Evolutionary conservation across 306 rosid species (phyloP), one percentile per base, ranked within the genome.

Genomic region (Quercus suber): DNA sequence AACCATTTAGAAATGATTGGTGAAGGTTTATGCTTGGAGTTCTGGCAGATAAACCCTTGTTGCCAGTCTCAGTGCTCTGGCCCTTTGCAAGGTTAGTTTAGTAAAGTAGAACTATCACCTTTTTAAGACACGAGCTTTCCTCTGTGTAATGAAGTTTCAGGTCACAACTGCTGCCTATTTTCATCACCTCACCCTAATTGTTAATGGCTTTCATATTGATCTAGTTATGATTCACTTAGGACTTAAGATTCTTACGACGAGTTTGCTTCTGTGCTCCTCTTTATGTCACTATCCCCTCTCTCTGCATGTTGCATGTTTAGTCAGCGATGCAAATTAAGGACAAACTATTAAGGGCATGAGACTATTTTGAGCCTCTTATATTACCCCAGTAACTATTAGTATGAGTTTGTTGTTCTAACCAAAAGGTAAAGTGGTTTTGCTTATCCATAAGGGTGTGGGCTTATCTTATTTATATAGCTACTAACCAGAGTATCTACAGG

Each of bases 401-500:
- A 25, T 4, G 35, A 49, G 7, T 31, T 73, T 28, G 7, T 12
- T 65, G 4, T 25, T 51, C 33, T 30, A 41, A 67, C 30, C 10
- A 1, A 58, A 57, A 79, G 61, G 33, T 18, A 53, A 67, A 53
- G 43, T 73, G 57, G n/a, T 51, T 80, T 74, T 84, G 41, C 84
- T 33, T 28, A 19, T 64, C 30, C 71, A 12, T 35, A 35, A 45
- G 58, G 74, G 28, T 64, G 75, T 17, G 61, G 52, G 30, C 71
- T 74, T 59, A 23, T 75, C 86, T 51, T 73, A 63, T 64, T 25
- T 71, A 23, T 73, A 63, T 41, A 41, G 45, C 20, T 56, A 65
- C 83, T 87, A 72, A 85, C 81, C 21, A 37, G 61, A 19, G 55
- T 51, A 64, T 73, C 20, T 84, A 76, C 91, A 94, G 99, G 84